Base-by-base conservation (phyloP, 2,329 filamentous ascomycete genomes). In the Nemania sp. region DNA sequence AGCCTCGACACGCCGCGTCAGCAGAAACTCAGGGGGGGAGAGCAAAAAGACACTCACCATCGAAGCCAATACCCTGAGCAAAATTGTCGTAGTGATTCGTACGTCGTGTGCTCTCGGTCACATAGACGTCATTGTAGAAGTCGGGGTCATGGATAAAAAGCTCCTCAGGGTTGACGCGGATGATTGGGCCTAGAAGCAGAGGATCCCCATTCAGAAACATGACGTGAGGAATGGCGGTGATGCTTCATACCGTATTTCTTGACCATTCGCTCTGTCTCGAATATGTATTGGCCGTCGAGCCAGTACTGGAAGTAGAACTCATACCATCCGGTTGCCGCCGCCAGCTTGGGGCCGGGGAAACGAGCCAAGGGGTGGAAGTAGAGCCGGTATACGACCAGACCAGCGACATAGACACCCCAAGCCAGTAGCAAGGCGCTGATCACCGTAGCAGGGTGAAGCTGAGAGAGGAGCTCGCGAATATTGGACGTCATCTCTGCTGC, bases 241-340 rank as follows among this genome's bases (percentile, higher is more conserved):
- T 18, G 21, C 10, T 51, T 15, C 45, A 20, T 58, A 70, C 75
- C 75, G 49, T 77, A 75, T 65, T 69, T 65, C 48, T 73, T 52
- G 60, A 76, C 72, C 70, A 75, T 74, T 13, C 66, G 63, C 39
- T 71, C 63, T 29, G 73, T 73, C 42, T 70, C 64, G 48, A 67
- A 71, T 10, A 71, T 68, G 45, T 74, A 75, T 48, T 55, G 59
- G 34, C 67, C 67, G 4, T 65, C 20, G 20, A 59, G 56, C 55
- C 59, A 67, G 45, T 56, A 67, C 42, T 71, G 66, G 54, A 64
- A 68, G 48, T 67, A 69, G 45, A 71, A 66, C 50, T 66, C 67
- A 66, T 59, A 68, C 42, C 45, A 66, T 10, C 32, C 54, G 12
- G 66, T 68, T 15, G 63, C 60, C 3, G 66, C 65, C n/a, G 66